Evolutionary conservation across 176 grass and related monocot species (phyloP).

Genomic region (Rhynchospora tenuis): DNA sequence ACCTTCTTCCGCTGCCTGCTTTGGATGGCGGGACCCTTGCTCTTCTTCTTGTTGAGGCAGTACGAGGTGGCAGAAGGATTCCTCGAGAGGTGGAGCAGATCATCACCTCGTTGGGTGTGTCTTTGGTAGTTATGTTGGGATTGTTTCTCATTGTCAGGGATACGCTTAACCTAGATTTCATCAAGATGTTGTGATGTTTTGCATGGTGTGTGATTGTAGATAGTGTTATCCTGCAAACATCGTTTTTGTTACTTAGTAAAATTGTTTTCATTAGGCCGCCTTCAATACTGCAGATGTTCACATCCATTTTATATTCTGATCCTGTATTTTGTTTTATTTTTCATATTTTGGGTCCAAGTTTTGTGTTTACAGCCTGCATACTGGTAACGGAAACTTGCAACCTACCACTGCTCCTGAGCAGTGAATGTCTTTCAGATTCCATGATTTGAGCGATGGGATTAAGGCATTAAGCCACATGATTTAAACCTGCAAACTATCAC

Average conservation of each 20-base stretch:
- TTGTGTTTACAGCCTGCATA: not conserved
- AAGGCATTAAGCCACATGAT: too few species aligned
- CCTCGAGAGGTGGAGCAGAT: conserved; percentile 86
- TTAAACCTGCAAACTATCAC: too few species aligned
- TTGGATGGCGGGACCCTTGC: conserved; percentile 73
- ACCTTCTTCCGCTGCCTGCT: conserved; percentile 66
- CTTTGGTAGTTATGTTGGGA: conserved; percentile 83
- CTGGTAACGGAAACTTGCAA: not conserved
- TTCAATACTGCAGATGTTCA: not conserved
- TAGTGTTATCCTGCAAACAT: conserved; percentile 9
- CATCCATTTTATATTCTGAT: not conserved
- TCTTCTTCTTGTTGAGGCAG: conserved; percentile 79
- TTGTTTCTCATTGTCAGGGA: conserved; percentile 94
- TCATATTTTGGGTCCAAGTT: not conserved
- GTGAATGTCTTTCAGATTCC: not conserved
- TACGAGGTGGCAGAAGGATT: conserved; percentile 75
- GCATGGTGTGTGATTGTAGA: conserved; percentile 7
- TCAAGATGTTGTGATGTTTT: conserved; percentile 74
- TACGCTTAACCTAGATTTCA: conserved; percentile 94
- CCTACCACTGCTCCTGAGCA: not conserved
- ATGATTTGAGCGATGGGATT: too few species aligned
- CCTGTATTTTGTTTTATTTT: not conserved
- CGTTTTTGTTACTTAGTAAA: not conserved
- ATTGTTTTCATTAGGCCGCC: not conserved
- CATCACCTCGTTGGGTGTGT: conserved; percentile 84